Evolutionary conservation across 75 land plant species (phyloP), one percentile per base, ranked within the genome.

Genomic region (Cupressus sempervirens): DNA sequence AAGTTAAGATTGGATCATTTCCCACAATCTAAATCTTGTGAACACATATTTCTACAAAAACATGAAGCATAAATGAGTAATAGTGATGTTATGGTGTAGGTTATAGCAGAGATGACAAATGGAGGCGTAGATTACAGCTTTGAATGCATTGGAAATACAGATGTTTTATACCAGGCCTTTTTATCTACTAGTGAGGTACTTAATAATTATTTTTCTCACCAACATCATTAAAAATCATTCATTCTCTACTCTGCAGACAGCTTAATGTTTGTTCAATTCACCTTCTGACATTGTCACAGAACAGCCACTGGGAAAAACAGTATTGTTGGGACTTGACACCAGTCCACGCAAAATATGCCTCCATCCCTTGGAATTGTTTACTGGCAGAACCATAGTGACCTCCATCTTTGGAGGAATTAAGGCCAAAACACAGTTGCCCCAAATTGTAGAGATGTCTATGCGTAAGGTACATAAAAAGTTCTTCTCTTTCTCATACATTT

Each of bases 61-160:
- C 9, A n/a, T n/a, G 12, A 68, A 9, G 8, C 8, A 1, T 30
- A 68, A 0, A 0, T 23, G 29, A 1, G 11, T 8, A 1, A 2
- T 38, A 0, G 73, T n/a, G 12, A 5, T 68, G 30, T 0, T 6
- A 8, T 68, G 30, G 7, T 38, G 40, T 30, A 96, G 98, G 89
- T 85, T 62, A 93, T 96, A 43, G 86, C 80, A 79, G 95, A 90
- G n/a, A 88, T 95, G 91, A 88, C 91, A 11, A 88, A 89, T 40
- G 96, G 96, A 52, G 98, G 98, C 13, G 96, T 96, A 35, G 93
- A 94, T 45, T 94, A 89, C 88, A 93, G 93, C 85, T 94, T 96
- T 83, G 98, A 96, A 73, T 96, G 94, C 83, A 85, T 89, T 1
- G 98, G 98, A 26, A 90, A 91, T 43, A 54, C 90, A 20, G 86